Conservation (phyloP, 208 protist species). For the Phytomonas serpens region DNA sequence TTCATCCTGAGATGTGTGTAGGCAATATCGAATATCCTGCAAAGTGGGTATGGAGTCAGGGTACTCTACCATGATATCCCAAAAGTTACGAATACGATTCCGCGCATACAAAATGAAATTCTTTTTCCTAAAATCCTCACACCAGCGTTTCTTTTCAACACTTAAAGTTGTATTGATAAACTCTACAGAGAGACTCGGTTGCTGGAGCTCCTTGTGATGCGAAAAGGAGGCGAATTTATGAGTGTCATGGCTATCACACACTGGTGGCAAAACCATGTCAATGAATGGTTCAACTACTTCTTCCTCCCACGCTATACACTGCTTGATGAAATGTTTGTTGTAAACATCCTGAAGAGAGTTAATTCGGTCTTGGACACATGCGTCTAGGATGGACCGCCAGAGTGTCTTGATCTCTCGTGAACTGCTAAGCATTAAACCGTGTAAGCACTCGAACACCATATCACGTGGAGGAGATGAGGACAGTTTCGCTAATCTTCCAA, state of each 20-base stretch:
- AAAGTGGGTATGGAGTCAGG: constrained; percentile 70
- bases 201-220: background rate
- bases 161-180: background rate
- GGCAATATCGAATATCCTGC: constrained; percentile 68
- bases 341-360: constrained; percentile 55
- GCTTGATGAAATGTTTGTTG: constrained; percentile 35
- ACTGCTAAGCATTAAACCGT: constrained; percentile 52
- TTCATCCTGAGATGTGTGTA: constrained; percentile 32
- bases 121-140: constrained; percentile 47
- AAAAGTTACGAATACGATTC: constrained; percentile 57
- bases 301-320: constrained; percentile 56
- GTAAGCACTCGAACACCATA: constrained; percentile 36
- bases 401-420: constrained; percentile 50
- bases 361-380: constrained; percentile 37
- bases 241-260: background rate
- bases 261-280: constrained; percentile 28
- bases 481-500: background rate
- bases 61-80: constrained; percentile 83
- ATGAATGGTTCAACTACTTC: constrained; percentile 64
- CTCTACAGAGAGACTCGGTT: background rate
- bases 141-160: constrained; percentile 37
- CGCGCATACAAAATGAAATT: constrained; percentile 48
- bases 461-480: constrained; percentile 11
- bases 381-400: constrained; percentile 49
- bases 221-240: background rate